Base-by-base conservation (phyloP, 805 yeast genomes). In the Lipomyces kockii region DNA sequence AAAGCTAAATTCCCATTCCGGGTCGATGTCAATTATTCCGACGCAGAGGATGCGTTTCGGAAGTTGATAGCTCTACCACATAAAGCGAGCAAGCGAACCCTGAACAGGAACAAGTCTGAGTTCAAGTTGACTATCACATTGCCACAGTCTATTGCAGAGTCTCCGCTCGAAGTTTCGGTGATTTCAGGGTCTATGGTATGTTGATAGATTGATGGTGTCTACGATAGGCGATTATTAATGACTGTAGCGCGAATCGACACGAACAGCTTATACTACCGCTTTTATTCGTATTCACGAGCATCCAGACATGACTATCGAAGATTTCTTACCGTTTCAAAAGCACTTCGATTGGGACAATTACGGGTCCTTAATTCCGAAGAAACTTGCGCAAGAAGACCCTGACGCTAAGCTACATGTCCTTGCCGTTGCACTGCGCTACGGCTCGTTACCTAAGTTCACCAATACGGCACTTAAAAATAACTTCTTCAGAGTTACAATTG, bases 321-420 rank as follows among this genome's bases (percentile, higher is more conserved):
- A 67, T 49, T 61, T 64, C 37, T 34, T 61, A 14, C 62, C 62
- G 2, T 12, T 25, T 7, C 55, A 51, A 20, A 64, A 61, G 35
- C 61, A 52, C 29, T 22, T 60, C 32, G 55, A 66, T 54, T 63
- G 62, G 64, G n/a, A 35, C 20, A 20, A 27, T 7, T 17, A 37
- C 8, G 59, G 62, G 6, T 17, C 29, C 14, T 11, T 9, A 5
- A 8, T 63, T 25, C 58, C 61, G 8, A 12, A 9, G 22, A 20
- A 49, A 11, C 2, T 25, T 25, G 8, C 43, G 17, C 25, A 29
- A 9, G 17, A 34, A 8, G 65, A 67, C 20, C 32, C 39, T 12
- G 14, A 43, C 3, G 71, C 66, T 6, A 65, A 68, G 51, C 51
- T 69, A 9, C 66, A 66, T 29, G 55, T 69, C 12, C 64, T 69